Evolutionary conservation across 768 basidiomycete genomes (phyloP).

Genomic region (Suillus clintonianus): DNA sequence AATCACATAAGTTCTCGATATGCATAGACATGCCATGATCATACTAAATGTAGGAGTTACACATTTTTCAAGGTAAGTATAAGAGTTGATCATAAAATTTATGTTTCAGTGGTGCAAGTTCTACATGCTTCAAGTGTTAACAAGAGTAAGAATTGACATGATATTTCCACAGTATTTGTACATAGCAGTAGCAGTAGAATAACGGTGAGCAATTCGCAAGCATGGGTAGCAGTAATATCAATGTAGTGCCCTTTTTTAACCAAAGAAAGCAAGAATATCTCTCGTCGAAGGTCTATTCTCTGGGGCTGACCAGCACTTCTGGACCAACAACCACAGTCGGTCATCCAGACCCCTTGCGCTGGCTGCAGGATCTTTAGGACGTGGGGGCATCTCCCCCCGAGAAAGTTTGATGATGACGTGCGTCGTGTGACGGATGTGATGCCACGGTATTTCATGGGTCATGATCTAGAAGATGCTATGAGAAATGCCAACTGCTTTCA

Average conservation of each 20-base stretch:
- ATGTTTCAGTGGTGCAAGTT: no score
- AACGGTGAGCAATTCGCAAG: neutral
- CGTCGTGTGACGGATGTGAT: conserved; percentile 50
- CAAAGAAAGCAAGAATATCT: conserved; percentile 30
- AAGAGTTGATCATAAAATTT: no score
- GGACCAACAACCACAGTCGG: conserved; percentile 45
- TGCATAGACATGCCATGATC: no score
- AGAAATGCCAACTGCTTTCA: neutral
- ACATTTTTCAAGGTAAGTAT: no score
- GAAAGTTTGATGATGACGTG: conserved; percentile 50
- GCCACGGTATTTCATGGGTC: conserved; percentile 55
- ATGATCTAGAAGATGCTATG: conserved; percentile 39
- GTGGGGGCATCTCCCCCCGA: conserved; percentile 42
- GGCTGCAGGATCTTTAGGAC: conserved; percentile 38
- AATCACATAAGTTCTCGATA: no score
- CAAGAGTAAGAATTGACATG: neutral
- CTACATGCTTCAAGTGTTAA: no score
- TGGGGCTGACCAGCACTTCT: conserved; percentile 43
- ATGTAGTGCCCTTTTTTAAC: neutral
- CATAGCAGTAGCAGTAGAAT: neutral
- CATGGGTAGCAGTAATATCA: neutral
- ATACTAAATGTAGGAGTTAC: no score
- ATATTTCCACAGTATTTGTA: neutral
- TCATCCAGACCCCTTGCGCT: conserved; percentile 47
- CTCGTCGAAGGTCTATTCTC: conserved; percentile 42